Conservation (phyloP, 73 alveolate species). For the Paramecium primaurelia region DNA sequence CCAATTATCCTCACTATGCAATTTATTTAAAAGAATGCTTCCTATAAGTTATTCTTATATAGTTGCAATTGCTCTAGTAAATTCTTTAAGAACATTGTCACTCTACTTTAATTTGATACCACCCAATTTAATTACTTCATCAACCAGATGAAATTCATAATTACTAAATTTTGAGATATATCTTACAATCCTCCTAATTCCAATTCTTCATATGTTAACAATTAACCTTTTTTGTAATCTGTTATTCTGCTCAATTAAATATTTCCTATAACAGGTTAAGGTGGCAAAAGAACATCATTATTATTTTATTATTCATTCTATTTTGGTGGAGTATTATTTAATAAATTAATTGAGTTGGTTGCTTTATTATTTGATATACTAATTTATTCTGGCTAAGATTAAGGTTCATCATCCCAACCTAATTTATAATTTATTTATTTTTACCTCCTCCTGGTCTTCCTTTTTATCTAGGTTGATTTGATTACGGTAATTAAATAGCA, state of each 20-base stretch:
- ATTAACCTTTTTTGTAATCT: not conserved
- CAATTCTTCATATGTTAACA: constrained; percentile 17
- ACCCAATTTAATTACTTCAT: constrained; percentile 43
- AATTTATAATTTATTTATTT: not conserved
- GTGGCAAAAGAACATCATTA: not conserved
- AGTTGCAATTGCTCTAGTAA: not conserved
- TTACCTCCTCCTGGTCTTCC: constrained; percentile 55
- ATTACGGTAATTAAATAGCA: not conserved
- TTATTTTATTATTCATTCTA: not conserved
- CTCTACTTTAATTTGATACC: constrained; percentile 1
- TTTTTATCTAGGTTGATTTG: not conserved
- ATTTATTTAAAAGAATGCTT: constrained; percentile 32
- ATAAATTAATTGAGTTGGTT: not conserved
- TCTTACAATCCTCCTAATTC: constrained; percentile 28
- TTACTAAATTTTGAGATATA: not conserved
- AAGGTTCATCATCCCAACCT: constrained; percentile 41
- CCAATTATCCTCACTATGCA: constrained; percentile 45
- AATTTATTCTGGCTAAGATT: not conserved
- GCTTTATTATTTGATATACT: not conserved
- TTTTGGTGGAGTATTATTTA: not conserved
- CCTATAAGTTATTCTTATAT: constrained; percentile 26
- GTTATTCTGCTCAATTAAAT: not conserved
- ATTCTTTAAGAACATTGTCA: not conserved
- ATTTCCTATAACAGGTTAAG: not conserved
- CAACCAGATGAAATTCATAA: constrained; percentile 28